A percentile compares a stretch with the other conserved stretches of the same genome.
Conservation (phyloP, 2,329 filamentous ascomycete genomes). For the Microsporum audouinii region DNA sequence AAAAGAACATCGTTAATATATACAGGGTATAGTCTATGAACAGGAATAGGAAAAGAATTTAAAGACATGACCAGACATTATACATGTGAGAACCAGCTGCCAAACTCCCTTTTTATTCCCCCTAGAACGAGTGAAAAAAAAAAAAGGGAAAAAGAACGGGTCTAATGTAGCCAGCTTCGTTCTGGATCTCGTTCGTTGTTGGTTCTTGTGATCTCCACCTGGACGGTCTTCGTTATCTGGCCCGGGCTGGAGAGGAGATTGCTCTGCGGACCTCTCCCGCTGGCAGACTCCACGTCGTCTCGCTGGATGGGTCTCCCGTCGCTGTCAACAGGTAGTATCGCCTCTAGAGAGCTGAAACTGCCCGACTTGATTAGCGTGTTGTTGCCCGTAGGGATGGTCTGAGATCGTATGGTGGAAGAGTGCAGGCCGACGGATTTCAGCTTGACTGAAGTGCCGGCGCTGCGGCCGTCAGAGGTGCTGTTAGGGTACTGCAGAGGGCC, state of each 20-base stretch:
- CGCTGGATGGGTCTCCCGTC: neutral
- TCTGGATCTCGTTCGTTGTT: neutral
- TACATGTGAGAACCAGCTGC: neutral
- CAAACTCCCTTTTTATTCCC: neutral
- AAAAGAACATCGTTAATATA: neutral
- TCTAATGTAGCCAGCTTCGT: neutral
- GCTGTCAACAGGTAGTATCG: neutral
- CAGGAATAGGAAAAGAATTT: neutral
- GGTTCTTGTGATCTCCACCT: neutral
- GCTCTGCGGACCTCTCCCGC: neutral
- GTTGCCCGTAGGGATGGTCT: neutral
- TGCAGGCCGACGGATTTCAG: neutral
- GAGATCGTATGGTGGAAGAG: neutral
- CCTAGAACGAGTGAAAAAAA: neutral
- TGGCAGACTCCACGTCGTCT: neutral
- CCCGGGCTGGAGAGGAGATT: neutral
- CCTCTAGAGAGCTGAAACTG: slow-evolving; percentile 2
- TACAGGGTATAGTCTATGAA: neutral
- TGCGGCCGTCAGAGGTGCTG: neutral
- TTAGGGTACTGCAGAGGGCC: neutral
- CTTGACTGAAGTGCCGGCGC: neutral
- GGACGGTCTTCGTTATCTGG: neutral
- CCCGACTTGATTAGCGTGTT: neutral
- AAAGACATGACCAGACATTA: neutral
- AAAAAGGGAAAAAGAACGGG: neutral